Evolutionary conservation across 1,139 yeast species (phyloP), one percentile per base, ranked within the genome.

Genomic region (Taphrina wiesneri): DNA sequence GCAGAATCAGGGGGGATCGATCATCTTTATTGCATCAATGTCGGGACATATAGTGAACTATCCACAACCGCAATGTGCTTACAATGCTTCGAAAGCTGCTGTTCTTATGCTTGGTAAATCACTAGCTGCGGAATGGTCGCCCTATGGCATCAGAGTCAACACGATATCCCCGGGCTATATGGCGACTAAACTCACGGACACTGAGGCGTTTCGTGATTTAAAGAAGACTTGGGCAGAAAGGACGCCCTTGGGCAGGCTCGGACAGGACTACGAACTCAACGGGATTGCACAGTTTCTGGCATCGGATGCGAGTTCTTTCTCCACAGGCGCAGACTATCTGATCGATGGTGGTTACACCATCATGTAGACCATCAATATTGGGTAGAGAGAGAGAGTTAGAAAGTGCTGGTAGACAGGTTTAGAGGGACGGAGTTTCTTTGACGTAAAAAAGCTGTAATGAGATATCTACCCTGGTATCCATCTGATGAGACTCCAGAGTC

Each of bases 21-120:
- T 90, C 71, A 83, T 90, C 73, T 83, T 89, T 75, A 90, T 97
- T 26, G 95, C 96, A 15, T 88, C 96, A 49, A 90, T 91, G 91
- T 88, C 96, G 43, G 97, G 93, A 30, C 88, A 86, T 76, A 87
- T 90, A 72, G 96, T 88, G 70, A 91, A 91, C 76, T 83, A 87
- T 69, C 97, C 97, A 15, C 96, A 91, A 77, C 77, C 84, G 74
- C 97, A 91, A 77, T 90, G 95, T 67, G 88, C 93, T 57, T 63
- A 63, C 63, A 67, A 71, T 28, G 67, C 62, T 19, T 65, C 69
- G 39, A 61, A 56, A 34, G 53, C 54, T 15, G 66, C 66, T 5
- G 52, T 56, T 11, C 66, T 52, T 45, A 41, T 45, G 77, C 81
- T 90, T 75, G 83, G 88, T 66, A 86, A 83, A 75, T 88, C 96